Base-by-base conservation (phyloP, 83 land plant genomes). In the Diphasiastrum complanatum region DNA sequence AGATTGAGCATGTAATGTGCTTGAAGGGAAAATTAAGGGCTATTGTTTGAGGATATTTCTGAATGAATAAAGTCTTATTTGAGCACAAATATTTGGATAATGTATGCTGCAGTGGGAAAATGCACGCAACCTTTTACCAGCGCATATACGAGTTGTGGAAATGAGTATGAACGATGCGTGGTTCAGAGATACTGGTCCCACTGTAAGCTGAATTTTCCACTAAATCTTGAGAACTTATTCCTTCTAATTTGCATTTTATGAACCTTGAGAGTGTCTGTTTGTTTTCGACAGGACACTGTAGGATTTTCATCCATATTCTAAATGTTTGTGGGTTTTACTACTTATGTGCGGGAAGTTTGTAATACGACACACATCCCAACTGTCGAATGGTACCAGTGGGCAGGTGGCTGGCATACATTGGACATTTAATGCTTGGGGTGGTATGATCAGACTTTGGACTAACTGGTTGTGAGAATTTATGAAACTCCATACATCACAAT, bases 91-190 rank as follows among this genome's bases (percentile, higher is more conserved):
- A n/a, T n/a, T n/a, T n/a, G n/a, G n/a, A n/a, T n/a, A n/a, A n/a
- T 40, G 25, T 45, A 1, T 57, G 5, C 24, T 61, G 24, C 71
- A 87, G 97, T 91, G 95, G 87, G 71, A 61, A 18, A 88, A 81
- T 73, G 98, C 89, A 32, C 81, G 87, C 11, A 67, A 65, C 47
- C 76, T 56, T 73, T 52, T 87, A 55, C 83, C 85, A 19, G 24
- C 49, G 18, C 54, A 68, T 35, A 72, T 92, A 12, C 69, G 96
- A 58, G 82, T 92, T 33, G 37, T 92, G 60, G 96, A 88, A 72
- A 88, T 88, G 96, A 85, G 96, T 65, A 82, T 81, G 85, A 83
- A 88, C 77, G 98, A 92, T 79, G 62, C 98, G 22, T 92, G 98
- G 98, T 85, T 92, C 69, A 81, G 98, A 49, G 98, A 92, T 51